phyloP scores from a whole-genome alignment of 352 stramenopile species.

The Globisporangium paroecandrum region DNA sequence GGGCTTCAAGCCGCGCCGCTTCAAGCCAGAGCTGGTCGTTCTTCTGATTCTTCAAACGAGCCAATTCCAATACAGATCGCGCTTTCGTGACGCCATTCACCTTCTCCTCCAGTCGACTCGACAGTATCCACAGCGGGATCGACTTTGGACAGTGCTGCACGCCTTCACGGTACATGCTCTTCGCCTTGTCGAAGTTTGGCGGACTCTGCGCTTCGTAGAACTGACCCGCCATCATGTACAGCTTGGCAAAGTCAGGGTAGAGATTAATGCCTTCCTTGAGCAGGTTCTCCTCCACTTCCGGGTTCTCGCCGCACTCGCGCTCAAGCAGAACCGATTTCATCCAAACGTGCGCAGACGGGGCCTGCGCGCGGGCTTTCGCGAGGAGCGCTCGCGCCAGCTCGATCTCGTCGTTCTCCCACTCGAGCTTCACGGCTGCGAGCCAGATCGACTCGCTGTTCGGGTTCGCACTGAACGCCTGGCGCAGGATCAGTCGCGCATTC shows the following conservation, averaged over 20 bases:
- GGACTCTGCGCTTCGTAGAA: slow-evolving; percentile 71
- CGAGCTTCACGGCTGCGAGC: slow-evolving; percentile 97
- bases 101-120: slow-evolving; percentile 92
- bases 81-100: slow-evolving; percentile 93
- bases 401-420: slow-evolving; percentile 98
- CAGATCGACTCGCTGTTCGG: slow-evolving; percentile 94
- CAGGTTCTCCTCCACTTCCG: slow-evolving; percentile 74
- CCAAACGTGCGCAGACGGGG: slow-evolving; percentile 92
- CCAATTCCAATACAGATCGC: slow-evolving; percentile 95
- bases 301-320: slow-evolving; percentile 74
- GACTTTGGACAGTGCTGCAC: slow-evolving; percentile 91
- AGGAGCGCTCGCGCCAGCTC: slow-evolving; percentile 87
- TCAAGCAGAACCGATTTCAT: slow-evolving; percentile 99
- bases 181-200: slow-evolving; percentile 69
- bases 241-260: slow-evolving; percentile 93
- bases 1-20: slow-evolving; percentile 92
- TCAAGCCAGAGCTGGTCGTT: slow-evolving; percentile 96
- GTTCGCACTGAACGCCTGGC: slow-evolving; percentile 96
- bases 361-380: slow-evolving; percentile 73
- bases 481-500: slow-evolving; percentile 92
- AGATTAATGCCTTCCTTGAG: slow-evolving; percentile 88
- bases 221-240: slow-evolving; percentile 99
- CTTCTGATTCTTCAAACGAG: slow-evolving; percentile 93
- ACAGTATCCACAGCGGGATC: slow-evolving; percentile 93
- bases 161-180: slow-evolving; percentile 89